These are phyloP conservation scores for Rhynchospora tenuis DNA, from an alignment of 176 grass and related monocot genomes.

Conservation along the genomic window DNA sequence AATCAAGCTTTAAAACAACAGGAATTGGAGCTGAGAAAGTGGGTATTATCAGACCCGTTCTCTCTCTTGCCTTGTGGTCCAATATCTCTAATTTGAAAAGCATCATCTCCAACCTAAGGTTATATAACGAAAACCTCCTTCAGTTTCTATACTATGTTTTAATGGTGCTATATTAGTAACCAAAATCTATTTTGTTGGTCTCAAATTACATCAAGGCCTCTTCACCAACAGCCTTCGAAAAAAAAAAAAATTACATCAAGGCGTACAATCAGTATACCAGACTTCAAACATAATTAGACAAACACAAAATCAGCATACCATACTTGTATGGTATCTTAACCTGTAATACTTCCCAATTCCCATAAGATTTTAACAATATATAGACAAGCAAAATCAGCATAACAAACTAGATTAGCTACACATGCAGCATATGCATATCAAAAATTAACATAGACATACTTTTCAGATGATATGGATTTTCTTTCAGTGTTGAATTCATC, in stretches of 20 bases:
- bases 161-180: neutral
- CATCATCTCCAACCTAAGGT: slow-evolving; percentile 68
- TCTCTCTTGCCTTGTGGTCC: slow-evolving; percentile 94
- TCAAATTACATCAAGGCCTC: neutral
- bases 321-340: neutral
- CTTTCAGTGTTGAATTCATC: slow-evolving; percentile 81
- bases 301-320: neutral
- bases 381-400: neutral
- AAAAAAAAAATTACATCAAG: neutral
- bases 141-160: neutral
- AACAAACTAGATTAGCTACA: neutral
- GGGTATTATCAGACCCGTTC: slow-evolving; percentile 69
- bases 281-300: neutral
- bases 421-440: neutral
- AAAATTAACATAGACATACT: slow-evolving; percentile 47
- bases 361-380: neutral
- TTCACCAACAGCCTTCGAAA: too few species aligned
- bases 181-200: neutral
- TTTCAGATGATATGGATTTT: slow-evolving; percentile 77
- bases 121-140: neutral
- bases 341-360: neutral
- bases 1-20: slow-evolving; percentile 81
- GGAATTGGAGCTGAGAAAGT: slow-evolving; percentile 72
- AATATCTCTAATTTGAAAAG: slow-evolving; percentile 94
- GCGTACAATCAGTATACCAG: neutral